phyloP scores from a whole-genome alignment of 2,329 filamentous ascomycete genomes.

The Fusarium scirpi region DNA sequence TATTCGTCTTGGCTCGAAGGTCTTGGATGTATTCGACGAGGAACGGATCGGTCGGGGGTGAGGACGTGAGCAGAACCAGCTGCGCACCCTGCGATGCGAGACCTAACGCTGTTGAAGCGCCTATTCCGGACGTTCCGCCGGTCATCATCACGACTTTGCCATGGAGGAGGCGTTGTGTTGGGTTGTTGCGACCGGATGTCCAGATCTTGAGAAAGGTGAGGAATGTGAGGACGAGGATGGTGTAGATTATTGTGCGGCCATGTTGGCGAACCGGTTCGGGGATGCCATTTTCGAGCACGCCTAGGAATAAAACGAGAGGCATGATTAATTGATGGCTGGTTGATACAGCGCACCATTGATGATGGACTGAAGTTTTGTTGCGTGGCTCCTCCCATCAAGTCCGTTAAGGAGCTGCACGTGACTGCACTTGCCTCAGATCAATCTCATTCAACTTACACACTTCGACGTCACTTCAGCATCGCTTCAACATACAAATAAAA shows the following conservation, averaged over 20 bases:
- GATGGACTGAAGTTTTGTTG: slow-evolving; percentile 24
- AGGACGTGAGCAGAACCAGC: slow-evolving; percentile 87
- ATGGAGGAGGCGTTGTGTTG: slow-evolving; percentile 85
- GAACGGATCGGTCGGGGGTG: slow-evolving; percentile 85
- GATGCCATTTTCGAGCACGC: slow-evolving; percentile 60
- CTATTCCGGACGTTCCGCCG: slow-evolving; percentile 93
- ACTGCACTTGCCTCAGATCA: background rate
- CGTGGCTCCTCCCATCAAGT: slow-evolving; percentile 25
- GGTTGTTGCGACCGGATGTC: slow-evolving; percentile 79
- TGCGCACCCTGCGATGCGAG: slow-evolving; percentile 89
- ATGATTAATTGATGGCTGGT: slow-evolving; percentile 50
- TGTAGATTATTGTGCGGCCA: slow-evolving; percentile 57
- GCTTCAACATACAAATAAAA: slow-evolving; percentile 6
- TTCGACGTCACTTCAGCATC: background rate
- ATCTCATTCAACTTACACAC: background rate
- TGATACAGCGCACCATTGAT: slow-evolving; percentile 31
- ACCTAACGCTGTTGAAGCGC: slow-evolving; percentile 78
- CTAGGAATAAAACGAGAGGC: slow-evolving; percentile 65
- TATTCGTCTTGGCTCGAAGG: slow-evolving; percentile 78
- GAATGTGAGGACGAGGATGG: slow-evolving; percentile 51
- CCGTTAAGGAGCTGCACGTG: slow-evolving; percentile 28
- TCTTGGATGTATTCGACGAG: slow-evolving; percentile 94
- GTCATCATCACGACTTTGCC: slow-evolving; percentile 95
- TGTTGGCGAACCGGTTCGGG: slow-evolving; percentile 63
- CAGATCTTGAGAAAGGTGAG: slow-evolving; percentile 74